Evolutionary conservation across 1,284 basidiomycete species (phyloP), one percentile per base, ranked within the genome.

Genomic region (Heterobasidion parviporum): DNA sequence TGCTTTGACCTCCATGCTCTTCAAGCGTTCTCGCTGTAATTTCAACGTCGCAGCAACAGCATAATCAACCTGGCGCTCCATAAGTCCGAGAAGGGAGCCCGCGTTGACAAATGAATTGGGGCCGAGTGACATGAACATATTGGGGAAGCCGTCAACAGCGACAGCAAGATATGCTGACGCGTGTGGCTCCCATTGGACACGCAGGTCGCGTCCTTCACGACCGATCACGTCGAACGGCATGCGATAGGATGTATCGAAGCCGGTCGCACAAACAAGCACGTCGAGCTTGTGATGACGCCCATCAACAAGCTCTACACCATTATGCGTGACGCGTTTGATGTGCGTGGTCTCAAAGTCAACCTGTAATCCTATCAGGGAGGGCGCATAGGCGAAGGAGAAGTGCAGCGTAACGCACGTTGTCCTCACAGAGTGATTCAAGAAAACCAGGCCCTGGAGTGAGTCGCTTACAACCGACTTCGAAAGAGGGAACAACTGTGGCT

Each of bases 181-280:
- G 57, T 77, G 70, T 3, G 77, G 75, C 6, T 65, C 68, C 60
- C 76, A 78, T 53, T 74, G 74, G 5, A 77, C 69, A 44, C 72
- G 70, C 4, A 83, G 68, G 36, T 74, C 69, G 10, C 71, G 56
- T 6, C 77, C 76, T 34, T 26, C 26, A 26, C 74, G 72, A 9
- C 79, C 81, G 53, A 79, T 64, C 57, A 82, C 67, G 20, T 74
- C 70, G 59, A 80, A 78, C 3, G 73, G 72, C 38, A 71, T 71
- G 50, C 69, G 67, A 67, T 62, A 80, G 0, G 73, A 71, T 0
- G 76, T 75, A 61, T 83, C 78, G 61, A 75, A 83, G 2, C 78
- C 78, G 55, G 81, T 83, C 1, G 82, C 82, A 63, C 80, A 82
- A 20, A 83, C 67, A 45, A 84, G 75, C 46, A 82, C 65, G 62